Evolutionary conservation across 371 early-diverging fungal species (phyloP), one percentile per base, ranked within the genome.

Genomic region (Apophysomyces elegans): DNA sequence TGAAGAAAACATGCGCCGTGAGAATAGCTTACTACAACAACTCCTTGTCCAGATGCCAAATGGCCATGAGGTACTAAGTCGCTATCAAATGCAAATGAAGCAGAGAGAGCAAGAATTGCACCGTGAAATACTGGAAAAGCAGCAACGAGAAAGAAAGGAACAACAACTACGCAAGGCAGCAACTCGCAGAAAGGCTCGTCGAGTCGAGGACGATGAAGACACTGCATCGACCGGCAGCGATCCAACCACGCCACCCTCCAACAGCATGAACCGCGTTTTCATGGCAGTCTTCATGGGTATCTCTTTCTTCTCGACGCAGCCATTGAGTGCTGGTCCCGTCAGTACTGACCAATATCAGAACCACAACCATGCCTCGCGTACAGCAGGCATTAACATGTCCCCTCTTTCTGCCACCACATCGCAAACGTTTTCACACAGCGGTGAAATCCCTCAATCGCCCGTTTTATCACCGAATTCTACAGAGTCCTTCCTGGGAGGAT

Each of bases 1-100:
- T 26, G 87, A 88, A 38, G 78, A 84, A 14, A 76, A 80, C 61
- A 56, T 88, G 37, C 74, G 84, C 62, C 70, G 69, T n/a, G 88
- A 90, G 58, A 87, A 88, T 61, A 70, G 69, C 2, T 60, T 76
- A 4, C 70, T 90, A 9, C 78, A 81, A 47, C 76, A 78, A n/a
- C 72, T 90, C 21, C 59, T 90, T n/a, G 64, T 71, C 4, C 80
- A 84, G 7, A 59, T 89, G 12, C 86, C 86, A 5, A 87, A 88
- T 41, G 88, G 86, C 5, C 63, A 68, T 12, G 86, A 85, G 39
- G 60, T 84, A 12, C 63, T 82, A 6, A 66, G 67, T 2, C 70
- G 66, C 1, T 81, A 79, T 63, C 69, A 69, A 36, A 44, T 65
- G 36, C 79, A 79, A 59, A 73, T 74, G 60, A 63, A 71, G 18